phyloP scores from a whole-genome alignment of 139 green algal species.

The Chlorella sp. region DNA sequence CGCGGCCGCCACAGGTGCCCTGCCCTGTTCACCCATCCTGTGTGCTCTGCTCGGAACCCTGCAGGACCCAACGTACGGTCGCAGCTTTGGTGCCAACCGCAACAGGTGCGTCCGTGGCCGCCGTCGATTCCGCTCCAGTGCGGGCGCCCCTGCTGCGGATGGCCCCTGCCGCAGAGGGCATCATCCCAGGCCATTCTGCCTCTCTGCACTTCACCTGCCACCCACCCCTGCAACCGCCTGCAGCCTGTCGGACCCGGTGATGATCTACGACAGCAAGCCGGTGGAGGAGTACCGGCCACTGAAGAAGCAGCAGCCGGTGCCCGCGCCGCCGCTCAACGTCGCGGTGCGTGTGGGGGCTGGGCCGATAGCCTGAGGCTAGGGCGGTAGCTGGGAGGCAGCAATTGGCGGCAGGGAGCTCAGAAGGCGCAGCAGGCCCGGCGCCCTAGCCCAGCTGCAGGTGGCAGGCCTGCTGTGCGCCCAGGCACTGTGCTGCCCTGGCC shows the following conservation, averaged over 20 bases:
- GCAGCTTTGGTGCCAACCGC: not conserved
- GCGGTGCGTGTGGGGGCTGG: not conserved
- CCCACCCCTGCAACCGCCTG: not conserved
- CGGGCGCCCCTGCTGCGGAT: too few species aligned
- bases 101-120: not conserved
- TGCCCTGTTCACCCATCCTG: too few species aligned
- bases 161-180: too few species aligned
- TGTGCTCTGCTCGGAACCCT: too few species aligned
- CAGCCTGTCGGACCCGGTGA: slow-evolving; percentile 28
- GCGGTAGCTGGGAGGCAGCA: too few species aligned
- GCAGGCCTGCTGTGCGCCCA: not conserved
- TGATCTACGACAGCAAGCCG: slow-evolving; percentile 29
- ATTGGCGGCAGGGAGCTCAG: too few species aligned
- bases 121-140: not conserved
- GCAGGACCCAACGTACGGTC: slow-evolving; percentile 19
- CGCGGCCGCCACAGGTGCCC: too few species aligned
- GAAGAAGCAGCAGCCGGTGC: slow-evolving; percentile 13
- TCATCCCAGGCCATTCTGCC: too few species aligned
- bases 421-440: not conserved
- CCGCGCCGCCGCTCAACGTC: slow-evolving; percentile 16
- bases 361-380: too few species aligned
- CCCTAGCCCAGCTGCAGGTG: not conserved
- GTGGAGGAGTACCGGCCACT: slow-evolving; percentile 33
- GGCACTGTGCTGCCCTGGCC: not conserved
- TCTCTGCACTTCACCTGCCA: not conserved